Evolutionary conservation across 768 basidiomycete genomes (phyloP).

Genomic region (Vishniacozyma victoriae): DNA sequence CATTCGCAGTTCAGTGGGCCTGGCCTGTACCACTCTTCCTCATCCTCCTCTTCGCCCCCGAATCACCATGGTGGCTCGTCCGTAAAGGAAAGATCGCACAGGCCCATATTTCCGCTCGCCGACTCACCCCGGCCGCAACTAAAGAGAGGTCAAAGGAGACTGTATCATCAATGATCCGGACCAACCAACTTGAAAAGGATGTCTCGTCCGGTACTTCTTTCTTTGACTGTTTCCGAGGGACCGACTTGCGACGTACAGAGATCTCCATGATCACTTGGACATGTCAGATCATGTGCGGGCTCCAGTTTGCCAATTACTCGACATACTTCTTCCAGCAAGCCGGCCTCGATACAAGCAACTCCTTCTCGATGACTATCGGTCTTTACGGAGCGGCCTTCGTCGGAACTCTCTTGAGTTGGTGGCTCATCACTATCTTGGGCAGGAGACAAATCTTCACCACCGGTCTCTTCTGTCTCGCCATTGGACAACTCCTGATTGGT

Average conservation of each 20-base stretch:
- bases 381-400: conserved; percentile 33
- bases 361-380: conserved; percentile 26
- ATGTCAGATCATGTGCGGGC: conserved; percentile 32
- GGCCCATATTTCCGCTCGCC: conserved; percentile 11
- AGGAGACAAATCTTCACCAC: not conserved
- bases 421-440: no score
- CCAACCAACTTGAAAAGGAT: conserved; percentile 45
- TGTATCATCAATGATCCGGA: conserved; percentile 45
- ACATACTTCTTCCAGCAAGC: conserved; percentile 41
- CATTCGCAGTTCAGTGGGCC: conserved; percentile 32
- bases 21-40: conserved; percentile 36
- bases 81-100: conserved; percentile 23
- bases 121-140: conserved; percentile 11
- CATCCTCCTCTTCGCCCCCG: conserved; percentile 32
- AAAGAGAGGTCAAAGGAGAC: conserved; percentile 25
- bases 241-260: conserved; percentile 45
- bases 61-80: conserved; percentile 42
- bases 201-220: conserved; percentile 41
- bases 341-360: conserved; percentile 12
- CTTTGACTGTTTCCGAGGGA: conserved; percentile 48
- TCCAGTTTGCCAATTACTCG: conserved; percentile 20
- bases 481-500: conserved; percentile 3
- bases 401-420: conserved; percentile 35
- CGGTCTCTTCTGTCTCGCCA: conserved; percentile 25
- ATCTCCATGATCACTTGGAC: conserved; percentile 50